Conservation (phyloP, 2,329 filamentous ascomycete genomes). For the Mycosphaerella arachidis region DNA sequence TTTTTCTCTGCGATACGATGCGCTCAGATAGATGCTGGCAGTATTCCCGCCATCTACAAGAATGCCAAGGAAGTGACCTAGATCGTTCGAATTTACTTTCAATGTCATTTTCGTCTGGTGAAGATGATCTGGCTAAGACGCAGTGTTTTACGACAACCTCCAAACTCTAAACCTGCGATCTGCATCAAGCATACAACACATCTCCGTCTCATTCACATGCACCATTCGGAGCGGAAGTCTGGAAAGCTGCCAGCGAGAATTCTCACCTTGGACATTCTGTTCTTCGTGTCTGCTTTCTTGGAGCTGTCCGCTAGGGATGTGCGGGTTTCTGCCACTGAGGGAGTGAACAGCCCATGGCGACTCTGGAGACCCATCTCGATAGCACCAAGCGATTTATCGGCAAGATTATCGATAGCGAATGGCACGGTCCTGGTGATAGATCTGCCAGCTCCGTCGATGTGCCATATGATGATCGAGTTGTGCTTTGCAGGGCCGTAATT, state of each 20-base stretch:
- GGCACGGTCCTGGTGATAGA: constrained; percentile 8
- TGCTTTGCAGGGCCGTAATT: background rate
- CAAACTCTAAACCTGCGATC: constrained; percentile 12
- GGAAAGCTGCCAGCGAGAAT: constrained; percentile 8
- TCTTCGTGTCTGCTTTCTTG: constrained; percentile 9
- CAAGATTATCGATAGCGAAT: constrained; percentile 10
- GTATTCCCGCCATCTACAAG: too few relatives aligned
- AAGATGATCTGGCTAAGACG: too few relatives aligned
- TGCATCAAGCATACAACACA: too few relatives aligned
- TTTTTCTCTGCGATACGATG: background rate
- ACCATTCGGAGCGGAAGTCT: constrained; percentile 7
- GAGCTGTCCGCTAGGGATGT: constrained; percentile 4
- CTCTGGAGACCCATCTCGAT: constrained; percentile 8
- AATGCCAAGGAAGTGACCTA: too few relatives aligned
- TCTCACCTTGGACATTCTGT: constrained; percentile 3
- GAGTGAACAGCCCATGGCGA: constrained; percentile 10
- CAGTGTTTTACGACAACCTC: background rate
- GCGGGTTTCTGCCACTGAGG: constrained; percentile 5
- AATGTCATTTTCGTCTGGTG: too few relatives aligned
- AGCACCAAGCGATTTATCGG: constrained; percentile 11
- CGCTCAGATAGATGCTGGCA: background rate
- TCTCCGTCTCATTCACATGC: too few relatives aligned
- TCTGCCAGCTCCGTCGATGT: constrained; percentile 10
- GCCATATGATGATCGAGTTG: constrained; percentile 11
- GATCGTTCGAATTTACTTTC: too few relatives aligned